Base-by-base conservation (phyloP, 2,329 filamentous ascomycete species). In the Epichloe bromicola region DNA sequence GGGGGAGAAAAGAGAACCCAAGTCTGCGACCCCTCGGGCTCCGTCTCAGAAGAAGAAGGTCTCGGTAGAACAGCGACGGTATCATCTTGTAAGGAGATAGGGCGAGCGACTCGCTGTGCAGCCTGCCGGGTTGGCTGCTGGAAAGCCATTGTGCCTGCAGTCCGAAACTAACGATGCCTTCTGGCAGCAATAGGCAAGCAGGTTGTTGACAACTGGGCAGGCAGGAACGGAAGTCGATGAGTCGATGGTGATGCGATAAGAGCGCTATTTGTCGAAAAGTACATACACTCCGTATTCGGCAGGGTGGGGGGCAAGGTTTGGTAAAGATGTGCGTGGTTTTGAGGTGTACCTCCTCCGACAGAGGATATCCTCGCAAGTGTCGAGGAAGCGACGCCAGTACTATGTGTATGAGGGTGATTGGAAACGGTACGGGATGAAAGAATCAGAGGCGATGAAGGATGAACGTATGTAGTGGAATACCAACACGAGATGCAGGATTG, bases 1-100 rank as follows among this genome's bases (percentile, higher is more conserved):
- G 76, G 75, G 2, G 2, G 88, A 7, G 89, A 87, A 73, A 98
- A 98, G 57, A 98, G 80, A 50, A 97, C 85, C 93, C 93, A 98
- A 78, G 95, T 91, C 67, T 93, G 85, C 12, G 87, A 85, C 57
- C 90, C 85, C 54, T 86, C 81, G 53, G 81, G 70, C 42, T 57
- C 59, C 20, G 62, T 60, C 46, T 68, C 67, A 37, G 65, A 57
- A 53, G 57, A 48, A 6, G 47, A 40, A 3, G 47, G 37, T 48
- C 44, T 47, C 30, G 51, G 52, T 59, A 61, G 56, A 60, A 61
- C 52, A 46, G 48, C 17, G 59, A 57, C 47, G 52, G 51, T 49
- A 23, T 67, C 65, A 33, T 67, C 62, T 37, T 73, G 69, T 15
- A 70, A 67, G 19, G 64, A 64, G 49, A 67, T 64, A 3, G 69